Evolutionary conservation across 768 basidiomycete species (phyloP).

Genomic region (Mrakia hoshinonis): DNA sequence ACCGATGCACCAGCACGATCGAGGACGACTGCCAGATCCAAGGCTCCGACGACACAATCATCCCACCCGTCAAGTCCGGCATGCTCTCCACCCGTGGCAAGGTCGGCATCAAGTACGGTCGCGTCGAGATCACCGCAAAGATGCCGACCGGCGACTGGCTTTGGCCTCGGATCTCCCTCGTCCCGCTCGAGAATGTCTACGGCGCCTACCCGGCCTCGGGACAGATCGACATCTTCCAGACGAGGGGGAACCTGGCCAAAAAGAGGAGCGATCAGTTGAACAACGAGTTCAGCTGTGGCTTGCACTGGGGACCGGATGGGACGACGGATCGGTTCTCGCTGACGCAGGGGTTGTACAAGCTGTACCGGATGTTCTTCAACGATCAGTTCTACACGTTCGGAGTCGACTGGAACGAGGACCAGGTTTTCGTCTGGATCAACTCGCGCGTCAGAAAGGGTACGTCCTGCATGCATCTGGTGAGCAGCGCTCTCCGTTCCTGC

Average conservation of each 20-base stretch:
- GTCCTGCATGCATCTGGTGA: neutral
- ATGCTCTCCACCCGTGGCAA: slow-evolving; percentile 14
- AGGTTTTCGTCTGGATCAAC: slow-evolving; percentile 22
- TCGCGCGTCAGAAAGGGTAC: neutral
- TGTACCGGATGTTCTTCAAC: slow-evolving; percentile 57
- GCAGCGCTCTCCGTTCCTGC: neutral
- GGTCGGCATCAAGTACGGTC: slow-evolving; percentile 20
- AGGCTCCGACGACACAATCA: slow-evolving; percentile 9
- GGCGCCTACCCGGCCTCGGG: slow-evolving; percentile 22
- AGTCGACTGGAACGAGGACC: slow-evolving; percentile 20
- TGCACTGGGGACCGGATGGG: slow-evolving; percentile 58
- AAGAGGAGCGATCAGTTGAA: slow-evolving; percentile 49
- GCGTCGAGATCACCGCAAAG: slow-evolving; percentile 21
- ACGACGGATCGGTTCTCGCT: slow-evolving; percentile 53
- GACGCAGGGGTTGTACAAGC: slow-evolving; percentile 67
- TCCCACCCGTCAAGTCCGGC: slow-evolving; percentile 5
- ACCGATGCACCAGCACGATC: neutral
- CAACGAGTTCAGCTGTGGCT: slow-evolving; percentile 49
- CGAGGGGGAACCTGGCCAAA: slow-evolving; percentile 50
- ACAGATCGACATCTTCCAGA: slow-evolving; percentile 47
- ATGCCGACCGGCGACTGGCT: slow-evolving; percentile 30
- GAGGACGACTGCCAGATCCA: neutral
- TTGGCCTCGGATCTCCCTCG: slow-evolving; percentile 26
- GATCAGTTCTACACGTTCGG: slow-evolving; percentile 49
- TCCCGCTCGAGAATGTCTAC: slow-evolving; percentile 9